Percentiles rank a stretch among this genome's conserved stretches.
Conservation (phyloP, 106 monocot species). For the Acanthochlamys bracteata region DNA sequence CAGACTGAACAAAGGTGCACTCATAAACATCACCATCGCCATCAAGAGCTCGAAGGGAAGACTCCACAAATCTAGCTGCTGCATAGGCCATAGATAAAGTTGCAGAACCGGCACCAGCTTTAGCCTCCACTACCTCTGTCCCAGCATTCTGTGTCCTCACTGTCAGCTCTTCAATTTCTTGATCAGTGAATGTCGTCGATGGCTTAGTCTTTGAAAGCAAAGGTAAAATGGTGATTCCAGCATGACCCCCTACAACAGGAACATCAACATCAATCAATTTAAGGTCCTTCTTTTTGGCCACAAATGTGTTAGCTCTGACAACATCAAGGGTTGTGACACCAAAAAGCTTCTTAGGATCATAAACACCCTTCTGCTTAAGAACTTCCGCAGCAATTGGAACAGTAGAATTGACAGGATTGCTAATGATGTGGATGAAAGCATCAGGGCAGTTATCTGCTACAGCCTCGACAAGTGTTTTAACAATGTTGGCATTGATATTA, state of each 20-base stretch:
- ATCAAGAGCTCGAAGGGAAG: constrained; percentile 44
- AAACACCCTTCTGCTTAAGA: constrained; percentile 46
- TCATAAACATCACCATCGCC: constrained; percentile 60
- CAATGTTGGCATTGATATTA: constrained; percentile 46
- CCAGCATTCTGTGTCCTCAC: constrained; percentile 56
- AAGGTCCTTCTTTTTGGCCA: constrained; percentile 45
- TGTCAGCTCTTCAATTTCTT: constrained; percentile 43
- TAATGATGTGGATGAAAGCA: constrained; percentile 57
- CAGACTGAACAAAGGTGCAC: constrained; percentile 39
- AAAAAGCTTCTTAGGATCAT: constrained; percentile 56
- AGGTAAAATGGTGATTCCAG: constrained; percentile 58
- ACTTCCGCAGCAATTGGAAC: constrained; percentile 61
- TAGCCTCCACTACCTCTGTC: constrained; percentile 69
- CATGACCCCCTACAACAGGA: constrained; percentile 58
- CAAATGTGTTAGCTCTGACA: constrained; percentile 67
- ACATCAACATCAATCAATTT: constrained; percentile 51
- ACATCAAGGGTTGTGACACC: constrained; percentile 64
- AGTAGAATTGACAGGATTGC: constrained; percentile 74
- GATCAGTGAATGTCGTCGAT: constrained; percentile 29
- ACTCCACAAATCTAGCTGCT: constrained; percentile 61
- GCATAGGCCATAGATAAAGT: constrained; percentile 71
- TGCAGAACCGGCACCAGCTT: constrained; percentile 64
- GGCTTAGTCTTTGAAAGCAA: constrained; percentile 47
- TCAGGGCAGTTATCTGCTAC: constrained; percentile 58
- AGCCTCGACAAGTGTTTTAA: constrained; percentile 42